phyloP scores from a whole-genome alignment of 345 rosid species.

The Microcos paniculata region DNA sequence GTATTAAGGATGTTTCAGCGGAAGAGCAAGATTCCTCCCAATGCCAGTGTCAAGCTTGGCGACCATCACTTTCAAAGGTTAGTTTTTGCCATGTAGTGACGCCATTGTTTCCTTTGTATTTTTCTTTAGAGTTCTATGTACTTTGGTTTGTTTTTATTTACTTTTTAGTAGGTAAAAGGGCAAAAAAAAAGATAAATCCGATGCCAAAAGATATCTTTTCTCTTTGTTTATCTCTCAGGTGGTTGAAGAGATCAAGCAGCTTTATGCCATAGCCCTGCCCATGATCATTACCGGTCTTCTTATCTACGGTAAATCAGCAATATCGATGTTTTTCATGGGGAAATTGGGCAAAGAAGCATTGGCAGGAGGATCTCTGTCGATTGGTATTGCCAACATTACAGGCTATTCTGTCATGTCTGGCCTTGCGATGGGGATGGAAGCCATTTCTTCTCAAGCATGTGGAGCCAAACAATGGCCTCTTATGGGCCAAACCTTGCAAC shows the following conservation, averaged over 20 bases:
- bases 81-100: neutral
- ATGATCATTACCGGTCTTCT: constrained; percentile 54
- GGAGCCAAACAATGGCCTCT: constrained; percentile 55
- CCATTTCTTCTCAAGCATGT: constrained; percentile 58
- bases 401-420: constrained; percentile 60
- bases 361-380: constrained; percentile 58
- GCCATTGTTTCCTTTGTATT: neutral
- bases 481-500: constrained; percentile 55
- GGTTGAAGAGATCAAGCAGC: constrained; percentile 48
- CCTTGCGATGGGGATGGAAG: constrained; percentile 57
- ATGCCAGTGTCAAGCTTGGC: constrained; percentile 17
- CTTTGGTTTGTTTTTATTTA: neutral
- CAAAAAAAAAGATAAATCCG: neutral
- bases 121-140: neutral
- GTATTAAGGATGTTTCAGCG: constrained; percentile 9
- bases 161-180: neutral
- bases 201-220: neutral
- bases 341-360: constrained; percentile 49
- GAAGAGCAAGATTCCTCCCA: constrained; percentile 16
- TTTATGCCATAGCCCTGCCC: constrained; percentile 45
- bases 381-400: constrained; percentile 48
- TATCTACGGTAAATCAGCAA: constrained; percentile 41
- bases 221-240: constrained; percentile 25
- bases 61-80: constrained; percentile 37
- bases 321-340: constrained; percentile 55